These are phyloP conservation scores for Sinapis alba DNA, from an alignment of 441 rosid genomes.

Conservation along the genomic window DNA sequence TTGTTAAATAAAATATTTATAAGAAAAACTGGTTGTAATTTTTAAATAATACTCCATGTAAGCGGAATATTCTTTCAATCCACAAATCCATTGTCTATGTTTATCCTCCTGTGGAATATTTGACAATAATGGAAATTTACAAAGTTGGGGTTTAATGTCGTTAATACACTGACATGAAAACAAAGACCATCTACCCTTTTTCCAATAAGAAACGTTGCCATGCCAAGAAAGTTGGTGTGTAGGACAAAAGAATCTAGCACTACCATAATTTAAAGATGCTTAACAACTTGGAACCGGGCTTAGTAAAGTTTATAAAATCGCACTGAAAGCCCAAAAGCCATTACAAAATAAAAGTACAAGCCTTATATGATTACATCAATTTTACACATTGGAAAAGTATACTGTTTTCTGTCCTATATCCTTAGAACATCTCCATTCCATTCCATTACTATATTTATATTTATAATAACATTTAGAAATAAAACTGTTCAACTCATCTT, in stretches of 20 bases:
- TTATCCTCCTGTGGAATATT: not conserved
- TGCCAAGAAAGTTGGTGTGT: not conserved
- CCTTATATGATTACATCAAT: not conserved
- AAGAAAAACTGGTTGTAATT: not conserved
- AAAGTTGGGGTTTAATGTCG: not conserved
- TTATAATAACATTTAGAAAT: no score
- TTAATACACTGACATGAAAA: no score
- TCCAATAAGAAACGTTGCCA: no score
- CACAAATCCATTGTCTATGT: not conserved
- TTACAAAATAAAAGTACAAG: not conserved
- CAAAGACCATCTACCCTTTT: not conserved
- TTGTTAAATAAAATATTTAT: not conserved
- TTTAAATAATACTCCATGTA: no score
- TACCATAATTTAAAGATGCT: not conserved
- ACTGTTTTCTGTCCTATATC: no score
- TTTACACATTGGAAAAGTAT: not conserved
- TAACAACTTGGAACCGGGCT: not conserved
- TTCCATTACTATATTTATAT: no score
- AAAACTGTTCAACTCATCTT: no score
- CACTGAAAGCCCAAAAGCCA: constrained; percentile 15
- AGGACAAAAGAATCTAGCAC: not conserved
- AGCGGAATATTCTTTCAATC: not conserved
- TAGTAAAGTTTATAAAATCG: not conserved
- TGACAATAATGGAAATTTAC: not conserved
- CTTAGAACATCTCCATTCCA: no score